Conservation (phyloP, 1,284 basidiomycete genomes). For the Exobasidium rhododendri region DNA sequence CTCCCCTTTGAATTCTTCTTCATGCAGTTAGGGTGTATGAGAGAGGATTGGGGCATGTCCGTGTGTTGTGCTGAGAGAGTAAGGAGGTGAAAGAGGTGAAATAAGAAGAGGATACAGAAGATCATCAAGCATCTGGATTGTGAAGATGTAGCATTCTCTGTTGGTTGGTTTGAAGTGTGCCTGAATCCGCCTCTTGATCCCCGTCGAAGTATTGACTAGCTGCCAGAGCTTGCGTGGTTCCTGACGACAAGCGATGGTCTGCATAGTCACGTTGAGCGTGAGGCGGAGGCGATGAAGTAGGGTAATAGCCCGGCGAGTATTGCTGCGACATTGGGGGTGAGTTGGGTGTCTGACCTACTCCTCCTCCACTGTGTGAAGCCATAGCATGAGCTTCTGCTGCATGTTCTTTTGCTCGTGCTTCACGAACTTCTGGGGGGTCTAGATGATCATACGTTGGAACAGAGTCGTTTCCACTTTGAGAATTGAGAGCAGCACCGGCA, state of each 20-base stretch:
- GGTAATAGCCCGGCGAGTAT: neutral
- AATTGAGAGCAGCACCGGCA: constrained; percentile 14
- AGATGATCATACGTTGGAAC: constrained; percentile 42
- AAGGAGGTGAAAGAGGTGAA: neutral
- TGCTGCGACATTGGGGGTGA: neutral
- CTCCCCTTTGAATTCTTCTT: neutral
- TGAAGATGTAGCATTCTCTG: constrained; percentile 1
- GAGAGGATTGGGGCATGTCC: neutral
- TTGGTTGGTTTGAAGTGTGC: neutral
- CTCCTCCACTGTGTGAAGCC: constrained; percentile 14
- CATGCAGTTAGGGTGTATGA: neutral
- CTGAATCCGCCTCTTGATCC: neutral
- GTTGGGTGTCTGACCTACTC: too few species aligned
- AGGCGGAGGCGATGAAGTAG: neutral
- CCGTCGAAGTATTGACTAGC: constrained; percentile 4
- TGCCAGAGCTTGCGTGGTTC: constrained; percentile 3
- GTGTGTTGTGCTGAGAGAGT: neutral
- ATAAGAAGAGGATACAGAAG: neutral
- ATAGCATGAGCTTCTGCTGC: constrained; percentile 16
- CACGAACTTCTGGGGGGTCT: constrained; percentile 44
- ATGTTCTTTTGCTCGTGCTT: constrained; percentile 34
- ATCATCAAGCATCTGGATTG: constrained; percentile 5
- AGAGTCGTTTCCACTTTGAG: constrained; percentile 16
- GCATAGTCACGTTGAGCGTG: neutral
- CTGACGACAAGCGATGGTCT: constrained; percentile 5